phyloP scores from a whole-genome alignment of 2,329 filamentous ascomycete species.

The Fusarium sublunatum region DNA sequence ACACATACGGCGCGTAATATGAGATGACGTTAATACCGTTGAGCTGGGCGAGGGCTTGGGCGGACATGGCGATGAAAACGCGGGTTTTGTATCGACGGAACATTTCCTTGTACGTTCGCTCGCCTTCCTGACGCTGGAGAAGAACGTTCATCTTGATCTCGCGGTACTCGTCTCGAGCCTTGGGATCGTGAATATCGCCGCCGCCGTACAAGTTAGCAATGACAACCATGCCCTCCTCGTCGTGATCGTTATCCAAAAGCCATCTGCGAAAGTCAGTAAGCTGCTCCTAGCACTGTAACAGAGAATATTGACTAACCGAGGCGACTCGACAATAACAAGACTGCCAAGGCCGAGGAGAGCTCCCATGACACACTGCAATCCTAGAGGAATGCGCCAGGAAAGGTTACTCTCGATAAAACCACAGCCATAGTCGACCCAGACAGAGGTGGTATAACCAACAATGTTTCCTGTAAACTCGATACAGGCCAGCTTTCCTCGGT shows the following conservation, averaged over 20 bases:
- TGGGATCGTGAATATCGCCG: conserved; percentile 92
- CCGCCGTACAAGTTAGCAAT: conserved; percentile 97
- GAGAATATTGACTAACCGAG: conserved; percentile 69
- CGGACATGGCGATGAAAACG: conserved; percentile 98
- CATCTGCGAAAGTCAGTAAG: conserved; percentile 69
- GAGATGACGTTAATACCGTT: conserved; percentile 99
- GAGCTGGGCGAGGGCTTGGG: conserved; percentile 92
- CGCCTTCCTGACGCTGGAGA: conserved; percentile 91
- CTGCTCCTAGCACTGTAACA: conserved; percentile 10
- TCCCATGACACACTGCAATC: conserved; percentile 97
- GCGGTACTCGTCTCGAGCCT: conserved; percentile 94
- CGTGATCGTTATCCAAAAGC: conserved; percentile 96
- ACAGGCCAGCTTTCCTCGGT: conserved; percentile 92
- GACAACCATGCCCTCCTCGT: conserved; percentile 97
- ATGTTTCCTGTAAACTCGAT: conserved; percentile 99
- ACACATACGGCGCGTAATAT: conserved; percentile 96
- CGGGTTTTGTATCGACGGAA: conserved; percentile 91
- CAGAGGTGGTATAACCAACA: conserved; percentile 92
- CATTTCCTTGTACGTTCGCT: conserved; percentile 92
- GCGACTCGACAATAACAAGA: conserved; percentile 94
- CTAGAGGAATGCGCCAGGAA: conserved; percentile 89
- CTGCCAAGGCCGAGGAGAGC: conserved; percentile 85
- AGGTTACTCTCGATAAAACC: conserved; percentile 86
- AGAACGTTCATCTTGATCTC: conserved; percentile 99
- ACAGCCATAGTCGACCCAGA: conserved; percentile 99